Percentiles rank a stretch among this genome's conserved stretches.
These are phyloP conservation scores for Plasmodium knowlesi DNA, from an alignment of 169 alveolate species.

Conservation along the genomic window DNA sequence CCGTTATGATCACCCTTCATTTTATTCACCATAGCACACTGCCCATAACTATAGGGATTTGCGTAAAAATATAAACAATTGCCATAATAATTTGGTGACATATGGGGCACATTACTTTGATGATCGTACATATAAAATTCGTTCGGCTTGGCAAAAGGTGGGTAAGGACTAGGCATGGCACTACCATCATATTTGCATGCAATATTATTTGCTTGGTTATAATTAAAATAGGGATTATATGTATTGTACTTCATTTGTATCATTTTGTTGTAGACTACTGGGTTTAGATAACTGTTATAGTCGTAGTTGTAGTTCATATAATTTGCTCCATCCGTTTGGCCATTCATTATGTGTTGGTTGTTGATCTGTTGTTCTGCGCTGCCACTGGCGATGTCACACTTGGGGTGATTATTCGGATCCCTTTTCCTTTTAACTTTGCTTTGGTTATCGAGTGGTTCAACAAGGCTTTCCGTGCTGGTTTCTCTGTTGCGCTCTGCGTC, in stretches of 20 bases:
- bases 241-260: conserved; percentile 44
- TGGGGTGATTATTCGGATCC: not conserved
- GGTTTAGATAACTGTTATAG: conserved; percentile 12
- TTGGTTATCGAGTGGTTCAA: not conserved
- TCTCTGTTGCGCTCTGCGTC: not conserved
- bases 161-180: conserved; percentile 15
- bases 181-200: conserved; percentile 1
- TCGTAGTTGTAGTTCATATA: conserved; percentile 21
- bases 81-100: conserved; percentile 59
- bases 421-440: not conserved
- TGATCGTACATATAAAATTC: conserved; percentile 51
- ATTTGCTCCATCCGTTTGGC: conserved; percentile 8
- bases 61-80: conserved; percentile 51
- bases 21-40: conserved; percentile 1
- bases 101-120: conserved; percentile 45
- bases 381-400: not conserved
- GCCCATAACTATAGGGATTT: conserved; percentile 28
- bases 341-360: not conserved
- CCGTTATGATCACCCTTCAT: not conserved
- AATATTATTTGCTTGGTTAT: conserved; percentile 42
- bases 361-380: not conserved
- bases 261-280: conserved; percentile 28
- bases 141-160: conserved; percentile 30
- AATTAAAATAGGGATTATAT: conserved; percentile 42
- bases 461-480: not conserved